phyloP scores from a whole-genome alignment of 495 filamentous ascomycete species.

The Penicillium cinerascens region DNA sequence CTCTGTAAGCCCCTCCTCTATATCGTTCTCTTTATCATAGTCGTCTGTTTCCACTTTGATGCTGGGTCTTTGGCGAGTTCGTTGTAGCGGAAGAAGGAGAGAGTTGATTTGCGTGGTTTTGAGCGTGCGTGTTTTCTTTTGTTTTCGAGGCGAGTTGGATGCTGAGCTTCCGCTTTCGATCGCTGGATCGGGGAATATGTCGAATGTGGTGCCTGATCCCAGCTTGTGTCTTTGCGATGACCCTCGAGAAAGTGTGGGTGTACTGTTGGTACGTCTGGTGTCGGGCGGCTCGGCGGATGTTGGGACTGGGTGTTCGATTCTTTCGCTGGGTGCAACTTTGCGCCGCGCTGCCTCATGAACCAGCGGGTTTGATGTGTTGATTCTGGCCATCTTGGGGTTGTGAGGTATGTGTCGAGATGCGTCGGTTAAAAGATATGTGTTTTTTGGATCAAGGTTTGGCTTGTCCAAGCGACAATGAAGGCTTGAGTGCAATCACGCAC shows the following conservation, averaged over 20 bases:
- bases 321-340: not conserved
- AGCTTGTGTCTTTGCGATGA: conserved; percentile 13
- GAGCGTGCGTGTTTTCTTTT: conserved; percentile 23
- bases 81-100: conserved; percentile 27
- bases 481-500: not conserved
- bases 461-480: not conserved
- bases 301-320: not conserved
- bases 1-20: conserved; percentile 23
- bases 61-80: conserved; percentile 19
- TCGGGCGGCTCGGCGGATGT: not conserved
- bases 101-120: conserved; percentile 37
- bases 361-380: conserved; percentile 9
- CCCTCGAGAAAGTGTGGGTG: not conserved
- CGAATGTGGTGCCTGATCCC: conserved; percentile 20
- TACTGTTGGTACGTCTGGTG: not conserved
- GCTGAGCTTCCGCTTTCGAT: conserved; percentile 16
- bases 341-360: not conserved
- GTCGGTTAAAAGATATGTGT: not conserved
- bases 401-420: not conserved
- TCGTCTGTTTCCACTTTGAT: conserved; percentile 32
- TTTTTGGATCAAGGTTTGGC: not conserved
- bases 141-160: conserved; percentile 12
- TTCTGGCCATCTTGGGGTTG: conserved; percentile 2
- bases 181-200: conserved; percentile 33
- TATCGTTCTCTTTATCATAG: conserved; percentile 46